Base-by-base conservation (phyloP, 257 asterid species). In the Handroanthus guayacan region DNA sequence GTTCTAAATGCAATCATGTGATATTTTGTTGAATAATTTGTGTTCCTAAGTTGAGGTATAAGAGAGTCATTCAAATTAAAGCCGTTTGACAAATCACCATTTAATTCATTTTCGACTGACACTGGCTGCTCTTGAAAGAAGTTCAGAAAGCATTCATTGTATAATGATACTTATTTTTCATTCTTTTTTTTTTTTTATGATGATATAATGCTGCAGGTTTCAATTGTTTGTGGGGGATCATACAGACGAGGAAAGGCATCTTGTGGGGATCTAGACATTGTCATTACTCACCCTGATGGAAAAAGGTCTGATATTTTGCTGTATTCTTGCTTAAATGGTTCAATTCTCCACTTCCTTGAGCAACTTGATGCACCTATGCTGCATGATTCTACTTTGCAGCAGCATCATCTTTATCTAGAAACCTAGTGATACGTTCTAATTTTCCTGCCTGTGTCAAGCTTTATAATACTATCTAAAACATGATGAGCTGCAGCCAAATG, bases 191-290 rank as follows among this genome's bases (percentile, higher is more conserved):
- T 70, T 54, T 78, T 63, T 68, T 38, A 34, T 45, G 47, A 39
- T 69, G 63, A 62, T 45, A 51, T 51, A 63, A 18, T 80, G 80
- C 58, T 78, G 71, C 83, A 95, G 99, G 96, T 87, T 50, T 75
- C 43, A 62, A 78, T 95, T 79, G 79, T 92, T 67, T 95, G 99
- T 79, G 98, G 99, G 81, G 99, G 98, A 81, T 95, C 98, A 71
- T 95, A 86, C 66, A 89, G 98, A 79, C 98, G 99, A 62, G 99
- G 99, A 80, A 92, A 91, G 82, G 84, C 93, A 71, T 78, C 97
- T 68, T 92, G 99, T 82, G 99, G 99, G 81, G 99, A 95, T 82
- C 69, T 95, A 94, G 99, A 95, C 74, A 79, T 92, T 78, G 89
- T 95, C 75, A 79, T 92, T 78, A 95, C 99, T 5, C 99, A 95